These are phyloP conservation scores for Solanum chiquidenum DNA, from an alignment of 257 asterid species.

Conservation along the genomic window DNA sequence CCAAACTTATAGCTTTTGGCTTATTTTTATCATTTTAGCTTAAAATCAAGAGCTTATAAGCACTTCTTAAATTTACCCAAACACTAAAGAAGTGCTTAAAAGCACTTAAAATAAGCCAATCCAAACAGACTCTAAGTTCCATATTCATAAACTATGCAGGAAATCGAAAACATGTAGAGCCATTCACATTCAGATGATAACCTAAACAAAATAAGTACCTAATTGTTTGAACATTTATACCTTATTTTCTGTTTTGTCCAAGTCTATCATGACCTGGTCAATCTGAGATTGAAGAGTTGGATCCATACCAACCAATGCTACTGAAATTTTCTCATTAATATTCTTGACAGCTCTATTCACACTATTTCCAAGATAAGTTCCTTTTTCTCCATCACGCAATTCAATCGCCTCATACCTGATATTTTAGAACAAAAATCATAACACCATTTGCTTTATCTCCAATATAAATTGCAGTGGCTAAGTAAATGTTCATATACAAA, in stretches of 20 bases:
- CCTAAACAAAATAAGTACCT: not conserved
- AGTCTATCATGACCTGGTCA: conserved; percentile 97
- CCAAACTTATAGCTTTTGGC: not conserved
- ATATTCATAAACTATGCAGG: not conserved
- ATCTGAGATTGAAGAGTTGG: conserved; percentile 94
- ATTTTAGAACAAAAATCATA: conserved; percentile 7
- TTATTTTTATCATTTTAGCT: not conserved
- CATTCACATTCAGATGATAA: not conserved
- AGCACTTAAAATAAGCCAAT: not conserved
- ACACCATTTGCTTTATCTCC: not conserved
- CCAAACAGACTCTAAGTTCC: not conserved
- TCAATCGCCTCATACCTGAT: conserved; percentile 88
- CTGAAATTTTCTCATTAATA: conserved; percentile 89
- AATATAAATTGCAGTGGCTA: not conserved
- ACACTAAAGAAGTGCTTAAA: not conserved
- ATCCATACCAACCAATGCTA: conserved; percentile 98
- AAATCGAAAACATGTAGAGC: not conserved
- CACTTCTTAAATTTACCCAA: not conserved
- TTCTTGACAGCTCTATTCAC: conserved; percentile 89
- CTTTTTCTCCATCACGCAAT: conserved; percentile 93
- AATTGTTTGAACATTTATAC: conserved; percentile 14
- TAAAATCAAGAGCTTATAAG: not conserved
- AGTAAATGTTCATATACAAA: not conserved
- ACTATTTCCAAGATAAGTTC: conserved; percentile 88
- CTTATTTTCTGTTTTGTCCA: conserved; percentile 97